Base-by-base conservation (phyloP, 331 rosid species). In the Phaseolus coccineus region DNA sequence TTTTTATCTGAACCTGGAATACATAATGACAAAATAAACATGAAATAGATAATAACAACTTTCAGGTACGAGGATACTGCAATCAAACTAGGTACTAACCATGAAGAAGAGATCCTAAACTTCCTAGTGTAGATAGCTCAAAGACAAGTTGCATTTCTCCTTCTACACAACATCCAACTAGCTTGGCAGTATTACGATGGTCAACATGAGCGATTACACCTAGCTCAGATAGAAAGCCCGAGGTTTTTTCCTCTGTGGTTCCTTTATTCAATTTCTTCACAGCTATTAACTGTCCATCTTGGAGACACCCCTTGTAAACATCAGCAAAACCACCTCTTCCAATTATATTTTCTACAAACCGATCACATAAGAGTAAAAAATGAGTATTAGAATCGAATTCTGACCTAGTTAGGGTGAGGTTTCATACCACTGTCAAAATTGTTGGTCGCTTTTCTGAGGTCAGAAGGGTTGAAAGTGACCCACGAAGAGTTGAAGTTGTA, bases 241-340 rank as follows among this genome's bases (percentile, higher is more conserved):
- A 71, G 11, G 94, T 91, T 67, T 87, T 90, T 76, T 95, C 97
- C 33, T 95, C 99, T 3, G 85, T 42, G 28, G 88, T 85, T 76
- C 99, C 99, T 56, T 76, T 93, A 24, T 84, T 93, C 79, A 93
- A 77, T 69, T 83, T 81, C 88, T 95, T 95, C 69, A 93, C 94
- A 8, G 99, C 99, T 56, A 93, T 52, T 46, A 90, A 85, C 70
- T 87, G 85, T 61, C 98, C 98, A 31, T 86, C 74, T 81, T 81
- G 71, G 40, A 95, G 87, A 39, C 85, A 7, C 35, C 98, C 99
- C 83, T 82, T 84, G 76, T 87, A 95, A 78, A 95, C 99, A 59
- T 93, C 89, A 0, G 93, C 84, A 72, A 77, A 95, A 63, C 99
- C 99, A 67, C 99, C 99, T 73, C 80, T 89, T 84, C 99, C 99